phyloP scores from a whole-genome alignment of 192 early-diverging fungal species.

The Endogone sp. region DNA sequence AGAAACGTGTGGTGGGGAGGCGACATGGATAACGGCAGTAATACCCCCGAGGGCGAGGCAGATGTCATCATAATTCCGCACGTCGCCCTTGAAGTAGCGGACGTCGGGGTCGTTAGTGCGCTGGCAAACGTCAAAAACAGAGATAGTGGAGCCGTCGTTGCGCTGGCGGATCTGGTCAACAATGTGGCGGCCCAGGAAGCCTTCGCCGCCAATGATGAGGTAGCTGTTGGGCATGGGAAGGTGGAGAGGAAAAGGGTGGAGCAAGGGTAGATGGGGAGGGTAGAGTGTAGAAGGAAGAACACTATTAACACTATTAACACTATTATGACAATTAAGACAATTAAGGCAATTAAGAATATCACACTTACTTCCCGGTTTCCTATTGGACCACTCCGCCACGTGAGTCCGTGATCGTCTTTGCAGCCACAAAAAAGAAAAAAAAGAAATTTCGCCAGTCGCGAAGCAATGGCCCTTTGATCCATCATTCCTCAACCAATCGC shows the following conservation, averaged over 20 bases:
- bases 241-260: background rate
- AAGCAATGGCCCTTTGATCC: no score
- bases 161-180: constrained; percentile 68
- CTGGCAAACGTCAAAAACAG: constrained; percentile 81
- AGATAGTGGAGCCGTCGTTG: constrained; percentile 52
- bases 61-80: constrained; percentile 54
- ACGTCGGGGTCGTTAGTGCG: constrained; percentile 36
- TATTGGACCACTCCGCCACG: no score
- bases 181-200: constrained; percentile 82
- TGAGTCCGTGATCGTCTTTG: background rate
- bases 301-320: no score
- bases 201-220: constrained; percentile 83
- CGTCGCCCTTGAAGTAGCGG: constrained; percentile 42
- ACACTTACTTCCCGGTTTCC: no score
- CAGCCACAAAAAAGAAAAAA: background rate
- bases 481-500: background rate
- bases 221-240: constrained; percentile 24
- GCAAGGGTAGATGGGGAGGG: background rate
- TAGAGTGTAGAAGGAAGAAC: background rate
- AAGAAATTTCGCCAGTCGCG: background rate
- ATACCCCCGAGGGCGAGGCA: constrained; percentile 55
- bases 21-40: constrained; percentile 84
- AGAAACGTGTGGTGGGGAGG: constrained; percentile 70
- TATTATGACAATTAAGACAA: no score
- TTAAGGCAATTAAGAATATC: no score